A percentile compares a stretch with the other conserved stretches of the same genome.
Evolutionary conservation across 495 filamentous ascomycete species (phyloP).

Genomic region (Podospora appendiculata): DNA sequence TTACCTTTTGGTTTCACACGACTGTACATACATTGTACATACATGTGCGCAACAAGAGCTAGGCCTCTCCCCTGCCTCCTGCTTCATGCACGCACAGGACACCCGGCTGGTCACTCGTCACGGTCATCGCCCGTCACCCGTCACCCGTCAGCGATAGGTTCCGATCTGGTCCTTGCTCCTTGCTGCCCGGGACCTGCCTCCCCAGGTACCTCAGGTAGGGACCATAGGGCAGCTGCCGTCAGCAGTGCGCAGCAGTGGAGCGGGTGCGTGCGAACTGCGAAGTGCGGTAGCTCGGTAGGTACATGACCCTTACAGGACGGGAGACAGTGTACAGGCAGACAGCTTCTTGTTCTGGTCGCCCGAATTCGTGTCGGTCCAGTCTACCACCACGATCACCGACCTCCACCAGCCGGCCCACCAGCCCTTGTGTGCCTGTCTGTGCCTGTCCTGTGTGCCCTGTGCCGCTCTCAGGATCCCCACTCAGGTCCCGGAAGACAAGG

Average conservation of each 20-base stretch:
- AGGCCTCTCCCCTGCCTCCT: slow-evolving; percentile 9
- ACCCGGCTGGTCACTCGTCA: slow-evolving; percentile 8
- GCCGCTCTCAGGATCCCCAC: slow-evolving; percentile 20
- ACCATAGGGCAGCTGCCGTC: no score
- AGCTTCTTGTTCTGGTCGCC: background rate
- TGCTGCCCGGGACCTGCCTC: background rate
- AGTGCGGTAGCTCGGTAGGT: no score
- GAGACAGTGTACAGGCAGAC: background rate
- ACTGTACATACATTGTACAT: no score
- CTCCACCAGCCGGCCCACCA: background rate
- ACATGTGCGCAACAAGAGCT: no score
- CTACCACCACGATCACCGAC: background rate
- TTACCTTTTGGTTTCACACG: no score
- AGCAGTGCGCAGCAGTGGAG: no score
- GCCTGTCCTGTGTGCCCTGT: slow-evolving; percentile 19
- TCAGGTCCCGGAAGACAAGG: slow-evolving; percentile 13
- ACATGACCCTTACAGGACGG: no score
- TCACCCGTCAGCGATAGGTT: no score
- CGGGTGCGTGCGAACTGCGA: no score
- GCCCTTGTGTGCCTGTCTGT: background rate
- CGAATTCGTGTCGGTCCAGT: slow-evolving; percentile 11
- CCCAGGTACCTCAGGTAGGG: background rate
- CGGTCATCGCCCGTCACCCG: no score
- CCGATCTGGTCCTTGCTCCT: background rate
- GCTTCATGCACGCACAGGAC: slow-evolving; percentile 3